Evolutionary conservation across 2,329 filamentous ascomycete species (phyloP).

Genomic region (Malbranchea cinnamomea): DNA sequence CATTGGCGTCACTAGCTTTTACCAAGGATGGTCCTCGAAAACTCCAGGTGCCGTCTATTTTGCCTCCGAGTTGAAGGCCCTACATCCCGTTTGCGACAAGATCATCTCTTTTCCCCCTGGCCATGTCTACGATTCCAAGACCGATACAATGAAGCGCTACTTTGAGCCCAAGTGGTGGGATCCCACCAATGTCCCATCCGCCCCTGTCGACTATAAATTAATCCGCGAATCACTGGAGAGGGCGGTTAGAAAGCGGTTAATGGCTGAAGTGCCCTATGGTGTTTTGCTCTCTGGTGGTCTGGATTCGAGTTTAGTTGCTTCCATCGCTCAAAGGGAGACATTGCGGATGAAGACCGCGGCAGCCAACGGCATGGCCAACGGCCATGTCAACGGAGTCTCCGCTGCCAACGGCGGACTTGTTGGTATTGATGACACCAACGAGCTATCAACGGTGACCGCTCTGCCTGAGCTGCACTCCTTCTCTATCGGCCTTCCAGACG

Average conservation of each 20-base stretch:
- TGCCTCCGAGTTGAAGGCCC: conserved; percentile 87
- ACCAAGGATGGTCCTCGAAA: conserved; percentile 78
- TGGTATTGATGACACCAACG: conserved; percentile 85
- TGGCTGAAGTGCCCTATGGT: conserved; percentile 97
- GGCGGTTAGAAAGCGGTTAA: conserved; percentile 87
- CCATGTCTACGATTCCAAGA: conserved; percentile 91
- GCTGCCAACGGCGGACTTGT: conserved; percentile 48
- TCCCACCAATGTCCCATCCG: conserved; percentile 58
- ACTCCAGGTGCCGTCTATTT: conserved; percentile 83
- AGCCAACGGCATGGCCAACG: conserved; percentile 31
- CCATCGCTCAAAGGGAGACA: conserved; percentile 90
- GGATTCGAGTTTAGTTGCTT: conserved; percentile 86
- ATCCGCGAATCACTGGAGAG: conserved; percentile 74
- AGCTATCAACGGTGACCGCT: conserved; percentile 76
- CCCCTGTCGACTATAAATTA: conserved; percentile 67
- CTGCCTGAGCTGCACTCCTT: conserved; percentile 96
- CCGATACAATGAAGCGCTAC: conserved; percentile 70
- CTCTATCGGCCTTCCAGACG: conserved; percentile 87
- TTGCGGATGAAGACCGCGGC: conserved; percentile 51
- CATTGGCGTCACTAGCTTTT: conserved; percentile 93
- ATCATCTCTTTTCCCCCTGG: conserved; percentile 89
- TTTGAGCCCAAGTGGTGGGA: conserved; percentile 92
- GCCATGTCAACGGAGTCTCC: conserved; percentile 29
- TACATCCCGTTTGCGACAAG: conserved; percentile 88
- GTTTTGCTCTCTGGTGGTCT: conserved; percentile 89